phyloP scores from a whole-genome alignment of 1,284 basidiomycete species.

The Ustilago nuda region DNA sequence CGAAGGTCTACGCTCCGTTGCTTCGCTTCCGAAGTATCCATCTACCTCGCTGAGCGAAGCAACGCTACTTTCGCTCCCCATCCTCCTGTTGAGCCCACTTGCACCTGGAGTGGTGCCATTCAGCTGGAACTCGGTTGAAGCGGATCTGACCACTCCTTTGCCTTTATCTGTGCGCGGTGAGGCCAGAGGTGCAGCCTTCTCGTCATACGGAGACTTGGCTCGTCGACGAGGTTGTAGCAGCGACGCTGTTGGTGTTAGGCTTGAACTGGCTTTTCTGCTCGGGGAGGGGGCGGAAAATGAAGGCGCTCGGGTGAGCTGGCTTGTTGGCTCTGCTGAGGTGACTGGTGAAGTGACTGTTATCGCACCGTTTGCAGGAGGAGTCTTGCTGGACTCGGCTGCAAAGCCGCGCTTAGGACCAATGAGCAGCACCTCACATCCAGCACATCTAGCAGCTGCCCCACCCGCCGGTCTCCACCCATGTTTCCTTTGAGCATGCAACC shows the following conservation, averaged over 20 bases:
- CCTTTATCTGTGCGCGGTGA: constrained; percentile 51
- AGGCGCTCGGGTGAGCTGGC: constrained; percentile 10
- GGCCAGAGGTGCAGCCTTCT: constrained; percentile 46
- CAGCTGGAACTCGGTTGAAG: constrained; percentile 21
- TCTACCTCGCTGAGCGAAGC: constrained; percentile 22
- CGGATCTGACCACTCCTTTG: constrained; percentile 42
- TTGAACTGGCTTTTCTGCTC: constrained; percentile 12
- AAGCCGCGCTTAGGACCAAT: constrained; percentile 28
- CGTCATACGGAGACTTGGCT: constrained; percentile 49
- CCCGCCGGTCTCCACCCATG: constrained; percentile 68
- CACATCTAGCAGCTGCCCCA: constrained; percentile 21
- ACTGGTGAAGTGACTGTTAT: constrained; percentile 10
- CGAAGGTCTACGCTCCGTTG: constrained; percentile 1
- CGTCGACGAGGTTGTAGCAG: constrained; percentile 25
- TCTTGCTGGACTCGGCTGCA: not conserved
- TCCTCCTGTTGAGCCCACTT: constrained; percentile 2
- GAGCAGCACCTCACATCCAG: constrained; percentile 26
- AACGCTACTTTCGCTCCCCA: constrained; percentile 12
- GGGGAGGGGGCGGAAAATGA: constrained; percentile 11
- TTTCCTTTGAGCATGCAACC: constrained; percentile 66
- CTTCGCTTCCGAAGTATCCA: constrained; percentile 30
- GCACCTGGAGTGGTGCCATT: constrained; percentile 4
- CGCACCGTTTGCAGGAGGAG: not conserved
- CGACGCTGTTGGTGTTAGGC: constrained; percentile 25
- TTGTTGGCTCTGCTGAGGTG: constrained; percentile 5